phyloP scores from a whole-genome alignment of 1,139 yeast species.

The Pneumocystis wakefieldiae region DNA sequence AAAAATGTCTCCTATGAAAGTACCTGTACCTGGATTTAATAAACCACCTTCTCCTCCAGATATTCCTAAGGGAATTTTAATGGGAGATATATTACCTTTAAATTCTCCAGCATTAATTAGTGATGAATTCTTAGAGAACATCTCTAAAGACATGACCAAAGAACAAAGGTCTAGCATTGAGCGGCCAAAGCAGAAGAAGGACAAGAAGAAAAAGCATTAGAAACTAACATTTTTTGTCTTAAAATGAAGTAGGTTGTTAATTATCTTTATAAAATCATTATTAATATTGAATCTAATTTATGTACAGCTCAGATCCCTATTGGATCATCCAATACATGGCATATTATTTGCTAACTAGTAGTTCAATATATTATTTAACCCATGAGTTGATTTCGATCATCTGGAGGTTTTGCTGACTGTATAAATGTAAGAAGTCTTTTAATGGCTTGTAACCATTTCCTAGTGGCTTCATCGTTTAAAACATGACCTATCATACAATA shows the following conservation, averaged over 20 bases:
- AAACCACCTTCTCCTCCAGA: conserved; percentile 52
- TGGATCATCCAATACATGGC: conserved; percentile 8
- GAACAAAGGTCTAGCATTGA: conserved; percentile 25
- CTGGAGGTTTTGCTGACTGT: conserved; percentile 1
- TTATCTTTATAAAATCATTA: conserved; percentile 15
- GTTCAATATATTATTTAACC: conserved; percentile 11
- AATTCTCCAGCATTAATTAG: conserved; percentile 67
- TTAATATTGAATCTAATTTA: conserved; percentile 26
- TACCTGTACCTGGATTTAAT: conserved; percentile 48
- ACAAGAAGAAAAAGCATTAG: conserved; percentile 12
- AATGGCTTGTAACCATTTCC: conserved; percentile 25
- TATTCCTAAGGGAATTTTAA: conserved; percentile 63
- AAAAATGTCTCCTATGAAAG: conserved; percentile 41
- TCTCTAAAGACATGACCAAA: conserved; percentile 42
- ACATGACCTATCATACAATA: conserved; percentile 42
- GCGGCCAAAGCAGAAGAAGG: neutral
- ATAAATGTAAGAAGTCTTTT: conserved; percentile 8
- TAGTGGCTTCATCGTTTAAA: conserved; percentile 60
- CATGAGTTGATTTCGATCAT: neutral
- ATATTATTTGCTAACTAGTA: conserved; percentile 1
- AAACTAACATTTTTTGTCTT: conserved; percentile 6
- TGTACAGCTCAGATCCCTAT: conserved; percentile 24
- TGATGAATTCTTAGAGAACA: conserved; percentile 62
- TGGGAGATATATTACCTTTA: conserved; percentile 76
- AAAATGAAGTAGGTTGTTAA: conserved; percentile 10